Evolutionary conservation across 169 alveolate species (phyloP).

Genomic region (Cryptosporidium sp.): DNA sequence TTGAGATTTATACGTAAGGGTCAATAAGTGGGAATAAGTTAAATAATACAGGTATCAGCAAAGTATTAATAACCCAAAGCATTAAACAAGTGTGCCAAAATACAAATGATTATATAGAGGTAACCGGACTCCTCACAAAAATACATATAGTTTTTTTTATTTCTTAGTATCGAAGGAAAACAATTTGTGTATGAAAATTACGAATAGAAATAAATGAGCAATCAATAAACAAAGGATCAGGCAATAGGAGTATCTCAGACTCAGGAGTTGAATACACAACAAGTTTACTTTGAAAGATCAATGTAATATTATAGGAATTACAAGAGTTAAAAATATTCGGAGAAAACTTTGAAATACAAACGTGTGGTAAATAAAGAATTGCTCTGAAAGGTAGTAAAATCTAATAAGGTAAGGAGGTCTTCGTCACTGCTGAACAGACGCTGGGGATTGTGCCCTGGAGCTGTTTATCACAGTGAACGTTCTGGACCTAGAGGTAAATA

Average conservation of each 20-base stretch:
- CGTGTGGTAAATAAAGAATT: not conserved
- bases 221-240: not conserved
- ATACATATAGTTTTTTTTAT: not conserved
- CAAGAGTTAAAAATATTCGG: not conserved
- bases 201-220: not conserved
- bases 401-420: not conserved
- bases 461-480: not conserved
- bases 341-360: not conserved
- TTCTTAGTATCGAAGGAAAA: not conserved
- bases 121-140: conserved; percentile 32
- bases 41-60: conserved; percentile 15
- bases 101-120: not conserved
- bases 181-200: not conserved
- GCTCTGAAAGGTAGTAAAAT: not conserved
- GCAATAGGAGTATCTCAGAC: not conserved
- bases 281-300: not conserved
- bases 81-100: conserved; percentile 5
- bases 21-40: conserved; percentile 12
- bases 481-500: not conserved
- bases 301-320: not conserved
- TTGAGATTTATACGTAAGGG: conserved; percentile 41
- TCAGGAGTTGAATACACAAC: not conserved
- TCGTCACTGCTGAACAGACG: not conserved
- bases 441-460: conserved; percentile 27
- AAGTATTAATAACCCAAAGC: not conserved